Evolutionary conservation across 1,284 basidiomycete genomes (phyloP).

Genomic region (Taiwanofungus camphoratus): DNA sequence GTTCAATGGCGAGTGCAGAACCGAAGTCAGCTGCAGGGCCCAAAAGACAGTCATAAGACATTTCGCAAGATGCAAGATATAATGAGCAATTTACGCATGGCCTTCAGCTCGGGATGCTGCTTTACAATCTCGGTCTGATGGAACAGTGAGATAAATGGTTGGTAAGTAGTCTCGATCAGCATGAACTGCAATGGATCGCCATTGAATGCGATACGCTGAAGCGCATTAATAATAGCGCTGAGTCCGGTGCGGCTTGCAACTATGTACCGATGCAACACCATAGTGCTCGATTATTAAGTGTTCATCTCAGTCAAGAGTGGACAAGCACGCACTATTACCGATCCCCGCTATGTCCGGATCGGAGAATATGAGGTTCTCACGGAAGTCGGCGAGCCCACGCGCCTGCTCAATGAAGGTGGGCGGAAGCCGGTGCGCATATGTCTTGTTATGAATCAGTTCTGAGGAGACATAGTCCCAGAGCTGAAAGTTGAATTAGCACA

Average conservation of each 20-base stretch:
- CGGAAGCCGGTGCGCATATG: constrained; percentile 67
- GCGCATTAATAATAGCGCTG: constrained; percentile 60
- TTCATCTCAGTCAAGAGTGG: constrained; percentile 21
- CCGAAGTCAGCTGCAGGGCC: constrained; percentile 67
- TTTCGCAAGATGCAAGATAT: constrained; percentile 5
- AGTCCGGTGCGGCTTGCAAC: constrained; percentile 79
- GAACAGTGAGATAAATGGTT: constrained; percentile 86
- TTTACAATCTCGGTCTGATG: constrained; percentile 62
- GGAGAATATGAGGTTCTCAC: constrained; percentile 75
- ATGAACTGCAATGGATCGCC: constrained; percentile 74
- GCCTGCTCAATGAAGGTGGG: constrained; percentile 67
- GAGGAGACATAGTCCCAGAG: constrained; percentile 77
- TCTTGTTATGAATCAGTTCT: constrained; percentile 73
- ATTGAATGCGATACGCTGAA: constrained; percentile 74
- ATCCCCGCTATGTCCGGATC: constrained; percentile 55
- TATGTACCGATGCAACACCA: no score
- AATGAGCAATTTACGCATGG: constrained; percentile 46
- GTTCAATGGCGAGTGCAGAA: constrained; percentile 73
- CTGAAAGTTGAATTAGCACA: constrained; percentile 30
- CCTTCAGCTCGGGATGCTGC: constrained; percentile 51
- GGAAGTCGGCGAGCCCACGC: constrained; percentile 67
- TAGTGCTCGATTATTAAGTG: background rate
- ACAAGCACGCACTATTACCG: constrained; percentile 55
- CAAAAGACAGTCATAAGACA: constrained; percentile 12
- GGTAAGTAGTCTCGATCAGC: constrained; percentile 76